Base-by-base conservation (phyloP, 345 rosid genomes). In the Bruguiera parviflora region DNA sequence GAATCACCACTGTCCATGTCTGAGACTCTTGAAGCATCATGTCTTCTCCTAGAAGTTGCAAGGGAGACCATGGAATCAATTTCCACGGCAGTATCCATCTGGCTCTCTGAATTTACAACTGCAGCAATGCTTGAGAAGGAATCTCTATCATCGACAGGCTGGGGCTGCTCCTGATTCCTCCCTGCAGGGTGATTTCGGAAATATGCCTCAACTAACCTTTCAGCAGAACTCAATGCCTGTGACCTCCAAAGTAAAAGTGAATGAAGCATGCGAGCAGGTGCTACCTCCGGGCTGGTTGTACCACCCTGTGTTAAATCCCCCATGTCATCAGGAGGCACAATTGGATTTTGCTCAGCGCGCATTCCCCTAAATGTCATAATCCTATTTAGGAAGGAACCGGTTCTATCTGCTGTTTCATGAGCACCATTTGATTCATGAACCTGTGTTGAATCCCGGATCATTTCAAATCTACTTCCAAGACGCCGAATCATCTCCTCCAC, bases 101-200 rank as follows among this genome's bases (percentile, higher is more conserved):
- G 96, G 81, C 87, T 83, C 74, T 86, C 97, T 0, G 97, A 89
- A 86, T 92, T 88, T 75, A 92, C 89, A 32, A 79, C 94, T 65
- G 97, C 97, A 64, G 89, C 88, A 63, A 89, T 82, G 75, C 97
- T 92, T 63, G 97, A 92, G 81, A 89, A 84, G 11, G 97, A 92
- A 79, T 89, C 97, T 59, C 92, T 86, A 80, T 94, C 98, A 81
- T 94, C 98, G 60, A 81, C 92, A 11, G 82, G 81, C 16, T 78
- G 79, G 64, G 98, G 85, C 68, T 82, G 96, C 77, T 89, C 95
- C 61, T 82, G 90, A 81, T 75, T 91, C 76, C 98, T 86, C 66
- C 85, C 92, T 49, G 55, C 21, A 28, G 84, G 76, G 71, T 78
- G 80, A 71, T 53, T 82, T 35, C 86, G 87, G 21, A 87, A 65